A percentile compares a stretch with the other conserved stretches of the same genome.
phyloP scores from a whole-genome alignment of 192 early-diverging fungal genomes.

The Linderina pennispora region DNA sequence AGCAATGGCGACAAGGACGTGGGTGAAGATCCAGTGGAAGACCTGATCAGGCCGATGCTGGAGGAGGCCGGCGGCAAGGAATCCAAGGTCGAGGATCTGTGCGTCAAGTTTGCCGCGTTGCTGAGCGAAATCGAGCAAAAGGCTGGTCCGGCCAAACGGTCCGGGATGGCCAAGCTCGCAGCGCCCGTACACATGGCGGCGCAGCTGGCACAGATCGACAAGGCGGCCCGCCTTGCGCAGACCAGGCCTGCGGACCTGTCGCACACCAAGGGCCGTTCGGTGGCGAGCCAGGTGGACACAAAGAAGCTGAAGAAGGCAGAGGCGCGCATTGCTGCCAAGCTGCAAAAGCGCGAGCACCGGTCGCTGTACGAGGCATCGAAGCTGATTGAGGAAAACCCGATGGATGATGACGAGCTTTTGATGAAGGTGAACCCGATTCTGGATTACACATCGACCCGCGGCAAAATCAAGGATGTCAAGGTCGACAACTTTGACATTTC shows the following conservation, averaged over 20 bases:
- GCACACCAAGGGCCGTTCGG: slow-evolving; percentile 56
- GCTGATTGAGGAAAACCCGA: slow-evolving; percentile 58
- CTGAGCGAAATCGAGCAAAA: slow-evolving; percentile 43
- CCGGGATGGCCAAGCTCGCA: slow-evolving; percentile 42
- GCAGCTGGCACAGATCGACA: slow-evolving; percentile 61
- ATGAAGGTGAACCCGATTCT: slow-evolving; percentile 90
- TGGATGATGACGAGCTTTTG: slow-evolving; percentile 63
- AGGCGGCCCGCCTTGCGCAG: slow-evolving; percentile 50
- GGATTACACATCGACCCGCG: slow-evolving; percentile 69
- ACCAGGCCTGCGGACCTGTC: slow-evolving; percentile 56
- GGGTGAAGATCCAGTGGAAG: slow-evolving; percentile 44
- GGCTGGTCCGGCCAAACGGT: slow-evolving; percentile 30
- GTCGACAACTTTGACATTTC: slow-evolving; percentile 96
- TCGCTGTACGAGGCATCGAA: slow-evolving; percentile 71
- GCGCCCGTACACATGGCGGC: slow-evolving; percentile 59
- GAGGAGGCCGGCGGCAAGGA: slow-evolving; percentile 62
- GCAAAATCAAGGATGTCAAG: slow-evolving; percentile 92
- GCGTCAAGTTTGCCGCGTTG: slow-evolving; percentile 58
- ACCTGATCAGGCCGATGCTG: slow-evolving; percentile 61
- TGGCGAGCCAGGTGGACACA: slow-evolving; percentile 68
- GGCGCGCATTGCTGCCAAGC: slow-evolving; percentile 85
- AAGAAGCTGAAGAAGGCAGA: slow-evolving; percentile 89
- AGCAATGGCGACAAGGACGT: slow-evolving; percentile 17
- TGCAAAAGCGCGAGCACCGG: slow-evolving; percentile 69
- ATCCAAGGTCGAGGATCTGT: slow-evolving; percentile 59